Conservation (phyloP, 805 yeast genomes). For the Metschnikowia matae region DNA sequence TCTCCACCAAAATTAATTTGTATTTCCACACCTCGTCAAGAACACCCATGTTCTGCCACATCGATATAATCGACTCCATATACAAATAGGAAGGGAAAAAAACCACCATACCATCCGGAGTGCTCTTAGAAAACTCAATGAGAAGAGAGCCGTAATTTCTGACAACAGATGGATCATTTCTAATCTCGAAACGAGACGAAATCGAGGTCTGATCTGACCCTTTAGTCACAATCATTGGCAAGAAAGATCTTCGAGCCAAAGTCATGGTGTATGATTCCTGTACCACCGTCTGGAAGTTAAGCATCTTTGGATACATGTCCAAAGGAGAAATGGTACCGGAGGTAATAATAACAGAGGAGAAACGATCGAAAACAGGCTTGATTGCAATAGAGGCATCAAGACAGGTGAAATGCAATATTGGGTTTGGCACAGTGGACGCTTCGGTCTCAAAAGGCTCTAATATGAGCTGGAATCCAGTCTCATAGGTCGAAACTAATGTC, state of each 20-base stretch:
- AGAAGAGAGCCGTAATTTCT: constrained; percentile 92
- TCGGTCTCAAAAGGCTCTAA: constrained; percentile 95
- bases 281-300: constrained; percentile 86
- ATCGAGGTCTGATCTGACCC: constrained; percentile 98
- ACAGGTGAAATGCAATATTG: constrained; percentile 88
- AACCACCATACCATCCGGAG: constrained; percentile 98
- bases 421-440: constrained; percentile 93
- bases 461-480: constrained; percentile 84
- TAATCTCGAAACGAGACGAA: constrained; percentile 90
- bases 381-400: constrained; percentile 97
- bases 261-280: constrained; percentile 97
- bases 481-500: constrained; percentile 91
- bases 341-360: constrained; percentile 88
- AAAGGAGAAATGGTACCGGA: constrained; percentile 98
- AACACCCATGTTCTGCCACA: constrained; percentile 99
- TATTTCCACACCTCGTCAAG: constrained; percentile 98
- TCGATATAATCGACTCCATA: constrained; percentile 96
- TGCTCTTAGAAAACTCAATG: constrained; percentile 88
- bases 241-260: constrained; percentile 81
- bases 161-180: constrained; percentile 97
- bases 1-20: constrained; percentile 89
- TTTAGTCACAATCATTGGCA: constrained; percentile 94
- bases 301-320: constrained; percentile 98
- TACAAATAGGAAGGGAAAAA: constrained; percentile 95
- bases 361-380: constrained; percentile 92